Base-by-base conservation (phyloP, 1,284 basidiomycete genomes). In the Boletellus deceptivus region DNA sequence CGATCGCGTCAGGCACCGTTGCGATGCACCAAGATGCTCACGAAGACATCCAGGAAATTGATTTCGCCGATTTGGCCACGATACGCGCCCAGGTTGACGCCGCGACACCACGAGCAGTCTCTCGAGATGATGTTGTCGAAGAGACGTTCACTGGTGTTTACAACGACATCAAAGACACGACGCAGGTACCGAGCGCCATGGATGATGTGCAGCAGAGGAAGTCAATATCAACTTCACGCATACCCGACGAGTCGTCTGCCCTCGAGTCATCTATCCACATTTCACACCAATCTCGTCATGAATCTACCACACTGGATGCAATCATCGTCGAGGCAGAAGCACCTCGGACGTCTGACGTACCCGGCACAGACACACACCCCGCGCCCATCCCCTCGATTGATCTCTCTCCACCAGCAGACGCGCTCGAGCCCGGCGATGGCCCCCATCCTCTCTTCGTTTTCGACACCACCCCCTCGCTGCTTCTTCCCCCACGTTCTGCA, bases 61-160 rank as follows among this genome's bases (percentile, higher is more conserved):
- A 88, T 59, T 88, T 86, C 57, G 70, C 75, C 10, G 83, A 86
- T 43, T 62, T 84, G 37, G 76, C 65, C 2, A 72, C 70, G 54
- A 56, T 84, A 2, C 70, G 72, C 34, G 46, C 40, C 50, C 61
- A 50, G 61, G 68, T 34, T 27, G 53, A 48, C 14, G 46, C 53
- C 0, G 22, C 55, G 47, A 48, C 35, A 24, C 27, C 38, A 36
- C 47, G 6, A 1, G 24, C 18, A 27, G 0, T 27, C 25, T 39
- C 36, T 25, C 48, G 11, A 16, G 43, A 46, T 4, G 20, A 9
- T 1, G 18, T 34, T n/a, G 10, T 36, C 24, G 24, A 52, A 22
- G 74, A 81, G 55, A 62, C 57, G 10, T 79, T 79, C 49, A 72
- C 71, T 3, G 75, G 76, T 33, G 42, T 55, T 24, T 64, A 59